These are phyloP conservation scores for Diutina ranongensis DNA, from an alignment of 1,139 yeast genomes.

Conservation along the genomic window DNA sequence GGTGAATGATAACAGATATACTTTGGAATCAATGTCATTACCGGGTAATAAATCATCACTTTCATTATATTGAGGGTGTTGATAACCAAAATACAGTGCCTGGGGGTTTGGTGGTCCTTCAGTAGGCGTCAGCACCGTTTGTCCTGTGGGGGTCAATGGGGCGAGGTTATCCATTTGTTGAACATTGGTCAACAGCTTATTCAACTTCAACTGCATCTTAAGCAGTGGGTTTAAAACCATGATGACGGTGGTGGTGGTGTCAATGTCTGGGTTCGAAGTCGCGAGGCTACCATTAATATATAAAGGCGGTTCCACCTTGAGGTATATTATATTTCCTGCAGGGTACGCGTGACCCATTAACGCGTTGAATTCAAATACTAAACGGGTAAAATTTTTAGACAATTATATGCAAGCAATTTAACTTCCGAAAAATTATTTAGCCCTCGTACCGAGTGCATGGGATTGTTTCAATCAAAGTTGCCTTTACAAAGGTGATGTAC, in stretches of 20 bases:
- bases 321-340: too few relatives aligned
- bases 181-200: conserved; percentile 18
- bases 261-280: background rate
- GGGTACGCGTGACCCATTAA: too few relatives aligned
- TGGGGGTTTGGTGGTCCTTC: conserved; percentile 17
- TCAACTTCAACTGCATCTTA: conserved; percentile 19
- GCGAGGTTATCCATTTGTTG: conserved; percentile 10
- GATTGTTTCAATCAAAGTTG: too few relatives aligned
- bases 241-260: background rate
- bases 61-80: conserved; percentile 19
- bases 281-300: background rate
- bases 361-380: too few relatives aligned
- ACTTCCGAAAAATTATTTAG: background rate
- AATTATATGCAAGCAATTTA: background rate
- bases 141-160: conserved; percentile 38
- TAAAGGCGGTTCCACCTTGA: too few relatives aligned
- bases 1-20: conserved; percentile 26
- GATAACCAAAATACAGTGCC: conserved; percentile 13
- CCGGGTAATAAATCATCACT: conserved; percentile 27
- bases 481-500: too few relatives aligned
- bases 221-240: conserved; percentile 19
- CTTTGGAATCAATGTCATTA: conserved; percentile 24
- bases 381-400: background rate
- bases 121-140: conserved; percentile 31
- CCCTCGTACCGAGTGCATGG: too few relatives aligned